These are phyloP conservation scores for Colletotrichum melonis DNA, from an alignment of 2,329 filamentous ascomycete genomes.

Conservation along the genomic window DNA sequence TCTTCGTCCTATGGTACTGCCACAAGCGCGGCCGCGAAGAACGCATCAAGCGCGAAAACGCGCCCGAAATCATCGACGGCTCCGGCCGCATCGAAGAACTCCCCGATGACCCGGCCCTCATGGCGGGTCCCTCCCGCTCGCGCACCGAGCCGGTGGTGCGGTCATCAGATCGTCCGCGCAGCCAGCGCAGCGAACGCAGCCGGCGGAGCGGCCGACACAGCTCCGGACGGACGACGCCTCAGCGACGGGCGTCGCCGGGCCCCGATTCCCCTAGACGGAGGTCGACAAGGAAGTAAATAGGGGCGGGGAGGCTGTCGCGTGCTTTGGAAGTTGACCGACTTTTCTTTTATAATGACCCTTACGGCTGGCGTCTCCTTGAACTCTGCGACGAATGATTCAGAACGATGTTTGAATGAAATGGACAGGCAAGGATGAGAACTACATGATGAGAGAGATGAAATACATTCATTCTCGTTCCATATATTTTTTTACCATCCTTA, in stretches of 20 bases:
- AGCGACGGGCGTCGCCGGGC: conserved; percentile 8
- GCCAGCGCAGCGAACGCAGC: conserved; percentile 36
- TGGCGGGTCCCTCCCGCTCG: conserved; percentile 46
- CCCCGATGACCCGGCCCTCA: conserved; percentile 58
- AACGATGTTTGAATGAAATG: conserved; percentile 11
- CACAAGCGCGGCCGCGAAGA: conserved; percentile 93
- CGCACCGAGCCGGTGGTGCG: conserved; percentile 26
- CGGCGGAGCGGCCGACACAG: conserved; percentile 30
- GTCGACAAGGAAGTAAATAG: conserved; percentile 20
- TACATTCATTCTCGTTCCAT: neutral
- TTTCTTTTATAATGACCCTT: neutral
- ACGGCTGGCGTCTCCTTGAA: neutral
- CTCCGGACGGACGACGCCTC: conserved; percentile 26
- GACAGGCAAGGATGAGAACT: neutral
- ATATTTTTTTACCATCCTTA: neutral
- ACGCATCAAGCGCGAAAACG: conserved; percentile 73
- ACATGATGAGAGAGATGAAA: neutral
- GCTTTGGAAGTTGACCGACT: neutral
- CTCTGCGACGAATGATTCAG: neutral
- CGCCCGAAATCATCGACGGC: conserved; percentile 49
- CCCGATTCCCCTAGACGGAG: conserved; percentile 18
- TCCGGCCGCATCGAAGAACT: conserved; percentile 60
- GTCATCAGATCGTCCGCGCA: conserved; percentile 19
- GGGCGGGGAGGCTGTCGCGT: neutral
- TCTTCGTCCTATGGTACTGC: conserved; percentile 98